A percentile compares a stretch with the other conserved stretches of the same genome.
Evolutionary conservation across 441 rosid species (phyloP).

Genomic region (Metrosideros polymorpha): DNA sequence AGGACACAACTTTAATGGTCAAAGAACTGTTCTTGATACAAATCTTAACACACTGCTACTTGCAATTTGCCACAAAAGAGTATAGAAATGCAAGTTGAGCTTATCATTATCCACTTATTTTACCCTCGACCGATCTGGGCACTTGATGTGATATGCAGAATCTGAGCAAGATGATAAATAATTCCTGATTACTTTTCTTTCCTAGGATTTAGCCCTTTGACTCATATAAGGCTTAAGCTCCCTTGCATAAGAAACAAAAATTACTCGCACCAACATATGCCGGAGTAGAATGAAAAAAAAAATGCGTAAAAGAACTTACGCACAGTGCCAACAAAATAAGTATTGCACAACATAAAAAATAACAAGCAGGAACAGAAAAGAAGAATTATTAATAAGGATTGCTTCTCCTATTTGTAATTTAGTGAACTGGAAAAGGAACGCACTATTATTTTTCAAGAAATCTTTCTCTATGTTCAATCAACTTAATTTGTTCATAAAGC

Average conservation of each 20-base stretch:
- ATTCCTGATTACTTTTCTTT: background rate
- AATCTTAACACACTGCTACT: background rate
- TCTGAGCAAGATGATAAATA: background rate
- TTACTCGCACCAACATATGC: background rate
- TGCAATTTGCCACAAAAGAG: background rate
- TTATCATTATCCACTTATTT: background rate
- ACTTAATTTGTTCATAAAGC: background rate
- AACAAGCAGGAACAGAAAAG: background rate
- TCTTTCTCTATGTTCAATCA: background rate
- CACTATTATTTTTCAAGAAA: background rate
- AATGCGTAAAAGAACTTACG: background rate
- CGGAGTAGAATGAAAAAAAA: background rate
- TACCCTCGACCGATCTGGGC: background rate
- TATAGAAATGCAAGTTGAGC: background rate
- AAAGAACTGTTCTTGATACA: background rate
- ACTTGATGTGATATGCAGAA: background rate
- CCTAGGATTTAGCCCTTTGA: background rate
- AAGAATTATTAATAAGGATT: background rate
- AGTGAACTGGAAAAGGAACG: background rate
- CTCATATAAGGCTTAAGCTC: background rate
- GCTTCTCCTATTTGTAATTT: background rate
- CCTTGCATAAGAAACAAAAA: background rate
- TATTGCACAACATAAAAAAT: background rate
- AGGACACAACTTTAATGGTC: background rate
- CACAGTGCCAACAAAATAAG: background rate